phyloP scores from a whole-genome alignment of 257 asterid genomes.

The Nemophila menziesii region DNA sequence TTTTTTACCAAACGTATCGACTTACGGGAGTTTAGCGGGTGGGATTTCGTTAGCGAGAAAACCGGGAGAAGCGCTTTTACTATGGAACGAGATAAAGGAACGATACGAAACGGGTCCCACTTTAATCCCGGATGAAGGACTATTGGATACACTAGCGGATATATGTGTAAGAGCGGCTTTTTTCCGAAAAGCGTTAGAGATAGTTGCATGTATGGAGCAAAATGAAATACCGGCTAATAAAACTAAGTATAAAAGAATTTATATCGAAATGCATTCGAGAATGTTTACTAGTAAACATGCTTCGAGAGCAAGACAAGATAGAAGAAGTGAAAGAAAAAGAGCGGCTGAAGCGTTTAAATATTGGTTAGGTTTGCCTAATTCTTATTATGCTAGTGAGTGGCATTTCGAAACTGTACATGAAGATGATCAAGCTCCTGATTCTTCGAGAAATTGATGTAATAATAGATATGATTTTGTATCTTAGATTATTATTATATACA shows the following conservation, averaged over 20 bases:
- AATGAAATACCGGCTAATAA: slow-evolving; percentile 76
- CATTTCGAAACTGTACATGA: slow-evolving; percentile 43
- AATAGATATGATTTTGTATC: not conserved
- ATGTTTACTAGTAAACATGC: slow-evolving; percentile 99
- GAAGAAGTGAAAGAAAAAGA: slow-evolving; percentile 76
- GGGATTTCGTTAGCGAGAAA: slow-evolving; percentile 78
- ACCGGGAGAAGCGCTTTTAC: slow-evolving; percentile 91
- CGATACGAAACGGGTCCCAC: slow-evolving; percentile 55
- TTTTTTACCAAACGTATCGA: slow-evolving; percentile 56
- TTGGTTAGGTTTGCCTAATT: slow-evolving; percentile 94
- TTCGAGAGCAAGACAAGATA: slow-evolving; percentile 75
- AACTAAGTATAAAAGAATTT: slow-evolving; percentile 79
- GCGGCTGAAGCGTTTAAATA: slow-evolving; percentile 98
- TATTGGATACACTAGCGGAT: slow-evolving; percentile 77
- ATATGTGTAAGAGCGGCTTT: slow-evolving; percentile 93
- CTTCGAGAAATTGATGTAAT: not conserved
- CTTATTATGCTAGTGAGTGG: slow-evolving; percentile 86
- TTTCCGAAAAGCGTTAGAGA: slow-evolving; percentile 82
- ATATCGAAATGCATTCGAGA: slow-evolving; percentile 95
- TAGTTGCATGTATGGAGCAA: slow-evolving; percentile 89
- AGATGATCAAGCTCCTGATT: slow-evolving; percentile 21
- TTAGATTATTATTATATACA: not conserved
- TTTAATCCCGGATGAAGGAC: slow-evolving; percentile 77
- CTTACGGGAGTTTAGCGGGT: slow-evolving; percentile 86
- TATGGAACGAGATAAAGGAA: slow-evolving; percentile 86